These are phyloP conservation scores for Aspergillus sp. DNA, from an alignment of 2,329 filamentous ascomycete species.

Conservation along the genomic window DNA sequence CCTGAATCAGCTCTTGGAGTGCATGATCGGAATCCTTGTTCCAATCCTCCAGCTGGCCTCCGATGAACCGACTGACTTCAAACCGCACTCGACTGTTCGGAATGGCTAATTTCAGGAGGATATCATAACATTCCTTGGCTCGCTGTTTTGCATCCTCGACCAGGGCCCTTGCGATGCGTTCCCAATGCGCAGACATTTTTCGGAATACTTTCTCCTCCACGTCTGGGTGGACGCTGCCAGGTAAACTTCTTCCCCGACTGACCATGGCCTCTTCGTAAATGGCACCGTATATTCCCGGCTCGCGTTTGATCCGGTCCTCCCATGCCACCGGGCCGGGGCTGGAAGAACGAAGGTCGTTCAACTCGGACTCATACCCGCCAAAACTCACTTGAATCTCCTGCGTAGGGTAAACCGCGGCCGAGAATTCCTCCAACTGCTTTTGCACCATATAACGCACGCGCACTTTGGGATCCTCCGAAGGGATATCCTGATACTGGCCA, in stretches of 20 bases:
- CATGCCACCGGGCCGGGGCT: background rate
- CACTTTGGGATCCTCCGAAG: constrained; percentile 1
- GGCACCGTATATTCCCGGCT: background rate
- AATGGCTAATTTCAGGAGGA: constrained; percentile 11
- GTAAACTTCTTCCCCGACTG: constrained; percentile 11
- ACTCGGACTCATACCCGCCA: background rate
- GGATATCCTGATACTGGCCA: constrained; percentile 16
- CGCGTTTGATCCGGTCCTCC: background rate
- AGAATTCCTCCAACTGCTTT: background rate
- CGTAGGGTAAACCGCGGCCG: background rate
- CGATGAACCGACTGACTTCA: constrained; percentile 8
- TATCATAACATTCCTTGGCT: constrained; percentile 4
- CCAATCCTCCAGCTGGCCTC: constrained; percentile 7
- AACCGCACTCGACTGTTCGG: constrained; percentile 13
- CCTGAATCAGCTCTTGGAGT: constrained; percentile 11
- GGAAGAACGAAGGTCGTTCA: background rate
- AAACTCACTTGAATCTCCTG: background rate
- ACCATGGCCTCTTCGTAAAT: constrained; percentile 15
- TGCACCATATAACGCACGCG: constrained; percentile 8
- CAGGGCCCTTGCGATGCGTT: background rate
- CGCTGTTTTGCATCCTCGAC: constrained; percentile 5
- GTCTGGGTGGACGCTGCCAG: constrained; percentile 15
- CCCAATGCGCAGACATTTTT: constrained; percentile 13
- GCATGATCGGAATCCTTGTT: constrained; percentile 6
- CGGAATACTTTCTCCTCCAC: constrained; percentile 14